Evolutionary conservation across 345 rosid species (phyloP), one percentile per base, ranked within the genome.

Genomic region (Brassica incana): DNA sequence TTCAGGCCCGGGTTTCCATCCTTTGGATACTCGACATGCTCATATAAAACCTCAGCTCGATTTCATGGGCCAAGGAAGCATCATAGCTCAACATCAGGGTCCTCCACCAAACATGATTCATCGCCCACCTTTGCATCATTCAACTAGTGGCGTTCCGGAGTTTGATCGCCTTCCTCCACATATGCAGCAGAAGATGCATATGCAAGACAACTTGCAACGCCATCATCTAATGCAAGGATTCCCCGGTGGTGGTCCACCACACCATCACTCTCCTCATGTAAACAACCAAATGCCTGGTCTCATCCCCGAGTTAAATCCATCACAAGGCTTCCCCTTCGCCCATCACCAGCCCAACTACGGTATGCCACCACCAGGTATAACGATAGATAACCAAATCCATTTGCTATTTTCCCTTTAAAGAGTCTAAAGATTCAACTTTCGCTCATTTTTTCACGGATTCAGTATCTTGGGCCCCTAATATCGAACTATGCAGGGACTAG

Each of bases 111-210:
- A 83, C 67, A 80, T 91, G 88, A 83, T 83, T 69, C 92, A 74
- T 10, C 93, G 75, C 6, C 93, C 97, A 56, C 86, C 92, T 67
- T 87, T 91, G 76, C 90, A 85, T 76, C 93, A 87, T 52, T 80
- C 85, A 23, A 82, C 66, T 75, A 43, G 79, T 69, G 90, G 90
- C 70, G 67, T 72, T 60, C 27, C 87, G 63, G 90, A 90, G 65
- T 90, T 91, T 81, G 94, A 92, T 78, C 86, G 87, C 70, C 84
- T 88, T 33, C 60, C 85, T 25, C 91, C 88, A 77, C 91, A 88
- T 63, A 61, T 88, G 74, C 35, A 87, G 67, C 93, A 87, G 72
- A 94, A 90, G 85, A 86, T 95, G 92, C 95, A 84, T 6, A 74
- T 87, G 79, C 85, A 77, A 36, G 90, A 89, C 64, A 85, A 82